phyloP scores from a whole-genome alignment of 2,329 filamentous ascomycete species.

The Trichothecium roseum region DNA sequence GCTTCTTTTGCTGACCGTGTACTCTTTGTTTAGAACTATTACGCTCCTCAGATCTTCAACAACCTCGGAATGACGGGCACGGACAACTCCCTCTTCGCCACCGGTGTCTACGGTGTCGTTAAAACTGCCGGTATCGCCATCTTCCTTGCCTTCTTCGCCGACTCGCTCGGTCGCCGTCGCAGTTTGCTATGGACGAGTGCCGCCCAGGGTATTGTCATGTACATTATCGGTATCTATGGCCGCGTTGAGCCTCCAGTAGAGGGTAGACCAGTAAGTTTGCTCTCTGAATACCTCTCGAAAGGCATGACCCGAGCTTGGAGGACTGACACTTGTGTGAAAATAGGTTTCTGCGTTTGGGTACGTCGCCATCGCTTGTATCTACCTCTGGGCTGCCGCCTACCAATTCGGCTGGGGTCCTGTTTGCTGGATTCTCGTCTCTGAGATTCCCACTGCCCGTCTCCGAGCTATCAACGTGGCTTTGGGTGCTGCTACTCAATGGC shows the following conservation, averaged over 20 bases:
- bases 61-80: constrained; percentile 50
- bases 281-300: too few species aligned
- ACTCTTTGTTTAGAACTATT: constrained; percentile 41
- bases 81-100: constrained; percentile 55
- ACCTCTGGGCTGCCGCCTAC: constrained; percentile 59
- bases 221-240: constrained; percentile 63
- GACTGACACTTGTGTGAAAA: background rate
- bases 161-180: constrained; percentile 54
- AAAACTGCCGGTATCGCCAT: constrained; percentile 54
- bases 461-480: constrained; percentile 58
- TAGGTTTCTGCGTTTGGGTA: constrained; percentile 57
- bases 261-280: constrained; percentile 29
- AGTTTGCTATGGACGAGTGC: constrained; percentile 55
- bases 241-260: constrained; percentile 46
- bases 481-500: constrained; percentile 59
- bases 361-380: constrained; percentile 60
- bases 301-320: too few species aligned
- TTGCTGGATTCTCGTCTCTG: constrained; percentile 60
- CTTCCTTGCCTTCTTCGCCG: constrained; percentile 58
- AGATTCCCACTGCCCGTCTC: constrained; percentile 59
- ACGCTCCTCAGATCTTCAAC: constrained; percentile 58
- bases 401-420: constrained; percentile 62
- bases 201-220: constrained; percentile 52
- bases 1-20: background rate
- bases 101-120: constrained; percentile 63